Percentiles rank a stretch among this genome's conserved stretches.
Evolutionary conservation across 805 yeast species (phyloP).

Genomic region (Lipomyces yamanashiensis): DNA sequence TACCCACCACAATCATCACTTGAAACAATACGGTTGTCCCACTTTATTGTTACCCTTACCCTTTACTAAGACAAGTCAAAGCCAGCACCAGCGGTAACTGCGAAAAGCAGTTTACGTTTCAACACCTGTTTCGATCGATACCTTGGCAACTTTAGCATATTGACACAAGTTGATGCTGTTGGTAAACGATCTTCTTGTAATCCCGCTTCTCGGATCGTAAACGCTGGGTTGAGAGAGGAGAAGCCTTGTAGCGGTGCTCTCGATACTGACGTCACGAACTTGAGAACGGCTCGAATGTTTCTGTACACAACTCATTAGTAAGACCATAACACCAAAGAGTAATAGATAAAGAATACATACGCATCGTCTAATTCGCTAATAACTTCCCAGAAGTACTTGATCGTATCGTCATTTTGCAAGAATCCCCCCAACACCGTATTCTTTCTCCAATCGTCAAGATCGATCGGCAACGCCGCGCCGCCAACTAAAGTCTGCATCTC

Average conservation of each 20-base stretch:
- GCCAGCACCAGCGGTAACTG: constrained; percentile 82
- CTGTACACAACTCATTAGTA: background rate
- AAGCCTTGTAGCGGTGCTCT: constrained; percentile 92
- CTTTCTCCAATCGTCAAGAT: constrained; percentile 67
- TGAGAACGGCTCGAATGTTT: constrained; percentile 68
- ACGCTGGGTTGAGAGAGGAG: constrained; percentile 68
- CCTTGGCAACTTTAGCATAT: constrained; percentile 82
- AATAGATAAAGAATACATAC: constrained; percentile 5
- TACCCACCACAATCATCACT: no score
- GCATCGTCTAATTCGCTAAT: constrained; percentile 66
- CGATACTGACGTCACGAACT: constrained; percentile 91
- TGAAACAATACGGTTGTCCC: no score
- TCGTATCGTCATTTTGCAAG: constrained; percentile 59
- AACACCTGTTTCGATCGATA: constrained; percentile 65
- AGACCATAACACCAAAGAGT: background rate
- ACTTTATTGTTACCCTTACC: no score
- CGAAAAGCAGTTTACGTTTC: constrained; percentile 68
- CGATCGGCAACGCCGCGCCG: constrained; percentile 73
- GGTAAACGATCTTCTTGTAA: constrained; percentile 66
- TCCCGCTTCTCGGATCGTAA: constrained; percentile 79
- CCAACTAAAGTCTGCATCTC: constrained; percentile 86
- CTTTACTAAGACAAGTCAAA: constrained; percentile 70
- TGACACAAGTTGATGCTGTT: constrained; percentile 92
- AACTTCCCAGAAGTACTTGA: constrained; percentile 73
- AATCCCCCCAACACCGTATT: constrained; percentile 70